A percentile compares a stretch with the other conserved stretches of the same genome.
These are phyloP conservation scores for Botrytis porri DNA, from an alignment of 2,329 filamentous ascomycete species.

Conservation along the genomic window DNA sequence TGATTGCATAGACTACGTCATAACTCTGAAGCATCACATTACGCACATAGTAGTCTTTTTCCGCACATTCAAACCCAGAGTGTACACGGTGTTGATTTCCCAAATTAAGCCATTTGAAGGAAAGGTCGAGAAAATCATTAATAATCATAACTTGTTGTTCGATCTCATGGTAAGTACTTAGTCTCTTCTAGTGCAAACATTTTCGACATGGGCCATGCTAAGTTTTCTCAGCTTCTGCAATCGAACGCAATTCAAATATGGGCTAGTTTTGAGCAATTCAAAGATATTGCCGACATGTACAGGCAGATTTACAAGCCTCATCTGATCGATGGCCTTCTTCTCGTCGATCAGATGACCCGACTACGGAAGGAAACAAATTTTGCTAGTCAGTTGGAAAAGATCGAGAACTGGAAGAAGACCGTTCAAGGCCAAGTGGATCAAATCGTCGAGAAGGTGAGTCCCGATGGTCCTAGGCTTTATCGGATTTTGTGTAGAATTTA, in stretches of 20 bases:
- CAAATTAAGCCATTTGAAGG: background rate
- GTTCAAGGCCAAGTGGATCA: background rate
- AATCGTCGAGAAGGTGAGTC: background rate
- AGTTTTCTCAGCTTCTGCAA: background rate
- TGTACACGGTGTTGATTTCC: background rate
- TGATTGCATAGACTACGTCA: background rate
- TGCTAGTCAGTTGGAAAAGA: background rate
- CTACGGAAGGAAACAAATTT: background rate
- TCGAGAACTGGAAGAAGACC: background rate
- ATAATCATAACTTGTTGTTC: background rate
- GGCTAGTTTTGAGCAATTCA: background rate
- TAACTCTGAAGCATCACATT: background rate
- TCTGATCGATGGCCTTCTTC: background rate
- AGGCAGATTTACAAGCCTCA: background rate
- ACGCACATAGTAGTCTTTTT: background rate
- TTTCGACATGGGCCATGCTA: background rate
- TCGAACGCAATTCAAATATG: background rate
- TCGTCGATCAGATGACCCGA: background rate
- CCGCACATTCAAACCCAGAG: background rate
- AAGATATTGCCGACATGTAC: background rate
- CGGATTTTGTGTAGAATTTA: background rate
- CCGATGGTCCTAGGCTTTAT: background rate
- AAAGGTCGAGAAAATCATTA: background rate
- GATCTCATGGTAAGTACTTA: background rate
- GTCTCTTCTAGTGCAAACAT: background rate